phyloP scores from a whole-genome alignment of 371 early-diverging fungal genomes.

The Nematocida ausubeli region DNA sequence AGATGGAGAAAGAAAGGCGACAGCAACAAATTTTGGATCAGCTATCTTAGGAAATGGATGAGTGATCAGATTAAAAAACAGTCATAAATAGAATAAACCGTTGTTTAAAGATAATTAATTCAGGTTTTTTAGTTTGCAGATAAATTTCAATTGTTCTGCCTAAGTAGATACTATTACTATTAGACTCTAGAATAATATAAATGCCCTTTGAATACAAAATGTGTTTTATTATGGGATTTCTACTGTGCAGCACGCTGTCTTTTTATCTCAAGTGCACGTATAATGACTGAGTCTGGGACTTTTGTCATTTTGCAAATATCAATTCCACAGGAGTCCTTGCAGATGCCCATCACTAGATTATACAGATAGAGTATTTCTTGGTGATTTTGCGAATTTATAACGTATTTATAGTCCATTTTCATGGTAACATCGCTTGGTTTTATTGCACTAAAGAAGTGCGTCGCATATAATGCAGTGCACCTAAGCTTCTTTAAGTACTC shows the following conservation, averaged over 20 bases:
- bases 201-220: too few species aligned
- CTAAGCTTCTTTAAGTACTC: slow-evolving; percentile 71
- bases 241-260: too few species aligned
- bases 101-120: not conserved
- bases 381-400: slow-evolving; percentile 12
- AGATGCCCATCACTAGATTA: slow-evolving; percentile 77
- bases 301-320: slow-evolving; percentile 91
- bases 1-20: slow-evolving; percentile 23
- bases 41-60: slow-evolving; percentile 46
- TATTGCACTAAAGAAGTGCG: slow-evolving; percentile 90
- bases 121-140: slow-evolving; percentile 16
- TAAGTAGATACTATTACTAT: too few species aligned
- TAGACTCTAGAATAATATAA: too few species aligned
- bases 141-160: too few species aligned
- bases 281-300: slow-evolving; percentile 71
- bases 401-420: slow-evolving; percentile 51
- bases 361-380: slow-evolving; percentile 87
- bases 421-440: slow-evolving; percentile 70
- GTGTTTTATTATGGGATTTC: too few species aligned
- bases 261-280: slow-evolving; percentile 58
- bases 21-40: slow-evolving; percentile 42
- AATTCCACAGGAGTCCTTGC: slow-evolving; percentile 78
- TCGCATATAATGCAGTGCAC: slow-evolving; percentile 76
- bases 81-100: slow-evolving; percentile 8
- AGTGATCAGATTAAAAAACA: not conserved